Base-by-base conservation (phyloP, 2,329 filamentous ascomycete genomes). In the Thermomyces lanuginosus region DNA sequence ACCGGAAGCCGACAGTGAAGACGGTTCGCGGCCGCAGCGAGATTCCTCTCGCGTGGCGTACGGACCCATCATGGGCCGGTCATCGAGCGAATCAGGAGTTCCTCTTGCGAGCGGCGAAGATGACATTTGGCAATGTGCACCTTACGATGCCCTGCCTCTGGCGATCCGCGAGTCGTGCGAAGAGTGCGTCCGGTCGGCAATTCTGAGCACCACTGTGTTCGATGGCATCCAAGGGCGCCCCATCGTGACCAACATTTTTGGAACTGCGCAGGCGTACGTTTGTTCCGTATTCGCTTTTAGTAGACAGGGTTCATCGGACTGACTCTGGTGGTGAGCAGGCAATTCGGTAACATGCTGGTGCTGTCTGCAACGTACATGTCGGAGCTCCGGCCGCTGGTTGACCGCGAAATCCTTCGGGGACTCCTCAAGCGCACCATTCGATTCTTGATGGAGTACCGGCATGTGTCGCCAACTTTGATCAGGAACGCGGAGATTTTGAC, bases 321-420 rank as follows among this genome's bases (percentile, higher is more conserved):
- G 36, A 55, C 33, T 21, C 40, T 50, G 2, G 22, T 17, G 15
- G 14, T 26, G 10, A 9, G 15, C 36, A 92, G 84, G 4, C 89
- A 98, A 81, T 98, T 91, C 61, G 86, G 89, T 32, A 95, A 95
- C 48, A 70, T 93, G 44, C 63, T 95, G 25, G 81, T 91, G n/a
- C 68, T 98, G 2, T 72, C 80, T 14, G 83, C 86, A 1, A 78
- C 76, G 3, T 84, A 72, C 51, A 68, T 65, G 35, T 78, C 86
- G 24, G 64, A 61, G 4, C 64, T 91, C 1, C 55, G 55, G 4
- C 48, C 57, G 4, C 66, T 71, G 16, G 63, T 92, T 11, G 50
- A 69, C 3, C 53, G 57, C 24, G 49, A 63, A 1, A 53, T 59
- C 2, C 56, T 92, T 5, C 56, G 64, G 22, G 45, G 51, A 1